A percentile compares a stretch with the other conserved stretches of the same genome.
Evolutionary conservation across 2,329 filamentous ascomycete species (phyloP).

Genomic region (Trichoderma sp.): DNA sequence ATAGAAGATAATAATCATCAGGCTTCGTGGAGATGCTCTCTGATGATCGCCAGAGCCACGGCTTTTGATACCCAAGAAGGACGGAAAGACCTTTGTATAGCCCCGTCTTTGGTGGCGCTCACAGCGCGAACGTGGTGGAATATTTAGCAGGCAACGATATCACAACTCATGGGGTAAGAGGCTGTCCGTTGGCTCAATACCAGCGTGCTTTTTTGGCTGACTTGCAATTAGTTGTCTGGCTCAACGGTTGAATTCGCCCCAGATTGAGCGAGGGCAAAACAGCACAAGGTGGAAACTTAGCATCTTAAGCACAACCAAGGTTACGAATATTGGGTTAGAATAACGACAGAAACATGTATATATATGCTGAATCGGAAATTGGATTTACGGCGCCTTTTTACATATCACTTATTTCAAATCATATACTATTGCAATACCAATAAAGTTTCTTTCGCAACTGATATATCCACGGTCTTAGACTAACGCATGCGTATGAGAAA

Average conservation of each 20-base stretch:
- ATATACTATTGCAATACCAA: conserved; percentile 7
- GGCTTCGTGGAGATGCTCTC: background rate
- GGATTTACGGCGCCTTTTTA: background rate
- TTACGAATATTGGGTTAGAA: background rate
- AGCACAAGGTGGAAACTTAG: background rate
- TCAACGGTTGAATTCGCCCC: background rate
- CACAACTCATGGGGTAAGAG: conserved; percentile 16
- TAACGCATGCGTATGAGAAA: background rate
- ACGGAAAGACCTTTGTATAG: background rate
- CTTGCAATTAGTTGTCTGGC: background rate
- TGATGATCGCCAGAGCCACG: background rate
- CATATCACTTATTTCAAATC: background rate
- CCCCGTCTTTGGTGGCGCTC: background rate
- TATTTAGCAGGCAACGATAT: background rate
- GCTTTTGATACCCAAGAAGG: background rate
- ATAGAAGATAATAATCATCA: background rate
- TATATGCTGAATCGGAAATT: background rate
- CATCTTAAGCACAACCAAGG: background rate
- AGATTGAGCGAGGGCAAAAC: background rate
- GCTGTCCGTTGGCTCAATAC: conserved; percentile 18
- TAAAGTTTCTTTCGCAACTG: background rate
- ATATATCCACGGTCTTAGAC: conserved; percentile 1
- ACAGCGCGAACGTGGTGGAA: background rate
- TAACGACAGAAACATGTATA: background rate
- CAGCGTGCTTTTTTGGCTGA: conserved; percentile 9